Conservation (phyloP, 805 yeast species). For the Yamadazyma paraphyllophila region DNA sequence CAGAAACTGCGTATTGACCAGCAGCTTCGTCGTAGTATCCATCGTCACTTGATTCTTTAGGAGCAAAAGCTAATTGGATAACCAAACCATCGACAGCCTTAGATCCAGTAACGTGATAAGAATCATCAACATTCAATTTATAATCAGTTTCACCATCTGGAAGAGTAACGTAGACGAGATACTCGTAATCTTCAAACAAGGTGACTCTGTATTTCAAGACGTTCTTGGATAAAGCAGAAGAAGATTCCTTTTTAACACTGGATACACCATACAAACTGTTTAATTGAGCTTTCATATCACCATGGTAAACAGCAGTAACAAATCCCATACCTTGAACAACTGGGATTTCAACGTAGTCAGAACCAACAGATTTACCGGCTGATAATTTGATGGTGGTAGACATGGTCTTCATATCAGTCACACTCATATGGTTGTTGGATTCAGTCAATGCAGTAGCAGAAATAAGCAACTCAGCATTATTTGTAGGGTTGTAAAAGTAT, state of each 20-base stretch:
- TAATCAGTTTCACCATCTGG: constrained; percentile 36
- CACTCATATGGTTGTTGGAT: constrained; percentile 36
- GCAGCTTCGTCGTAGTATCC: constrained; percentile 61
- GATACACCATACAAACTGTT: constrained; percentile 26
- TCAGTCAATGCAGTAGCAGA: constrained; percentile 50
- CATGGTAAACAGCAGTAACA: constrained; percentile 60
- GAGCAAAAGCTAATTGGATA: constrained; percentile 37
- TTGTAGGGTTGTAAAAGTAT: constrained; percentile 57
- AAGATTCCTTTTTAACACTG: constrained; percentile 22
- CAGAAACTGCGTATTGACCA: constrained; percentile 60
- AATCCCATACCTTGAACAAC: constrained; percentile 83
- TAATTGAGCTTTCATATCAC: constrained; percentile 48
- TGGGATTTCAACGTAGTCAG: constrained; percentile 52
- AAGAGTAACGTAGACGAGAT: constrained; percentile 65
- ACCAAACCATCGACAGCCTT: constrained; percentile 46
- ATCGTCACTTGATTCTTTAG: constrained; percentile 28
- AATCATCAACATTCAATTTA: constrained; percentile 27
- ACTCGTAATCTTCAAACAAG: constrained; percentile 54
- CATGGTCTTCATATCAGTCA: constrained; percentile 48
- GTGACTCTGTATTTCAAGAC: constrained; percentile 54
- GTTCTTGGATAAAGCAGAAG: constrained; percentile 32
- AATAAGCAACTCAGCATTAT: constrained; percentile 53
- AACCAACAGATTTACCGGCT: constrained; percentile 21
- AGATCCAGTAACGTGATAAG: constrained; percentile 43
- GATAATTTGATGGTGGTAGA: constrained; percentile 49